A percentile compares a stretch with the other conserved stretches of the same genome.
These are phyloP conservation scores for Aspergillus neoniger DNA, from an alignment of 2,329 filamentous ascomycete species.

Conservation along the genomic window DNA sequence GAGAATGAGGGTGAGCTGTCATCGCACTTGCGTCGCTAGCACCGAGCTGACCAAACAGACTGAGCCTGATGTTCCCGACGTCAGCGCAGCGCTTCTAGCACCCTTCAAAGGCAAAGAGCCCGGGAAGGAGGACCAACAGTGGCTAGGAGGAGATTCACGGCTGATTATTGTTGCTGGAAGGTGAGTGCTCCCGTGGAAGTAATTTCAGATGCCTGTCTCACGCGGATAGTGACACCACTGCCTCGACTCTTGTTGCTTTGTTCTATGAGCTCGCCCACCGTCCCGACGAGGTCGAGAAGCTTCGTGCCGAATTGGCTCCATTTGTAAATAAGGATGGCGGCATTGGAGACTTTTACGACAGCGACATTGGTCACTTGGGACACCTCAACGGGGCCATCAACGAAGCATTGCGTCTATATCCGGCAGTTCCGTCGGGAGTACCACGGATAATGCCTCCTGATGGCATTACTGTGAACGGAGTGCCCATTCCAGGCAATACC, in stretches of 20 bases:
- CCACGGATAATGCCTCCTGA: constrained; percentile 18
- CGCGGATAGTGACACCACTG: constrained; percentile 43
- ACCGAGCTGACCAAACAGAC: constrained; percentile 2
- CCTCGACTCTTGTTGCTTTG: constrained; percentile 42
- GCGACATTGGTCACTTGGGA: constrained; percentile 10
- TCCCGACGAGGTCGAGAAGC: constrained; percentile 28
- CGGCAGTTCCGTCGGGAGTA: constrained; percentile 13
- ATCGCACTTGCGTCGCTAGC: background rate
- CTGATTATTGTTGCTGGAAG: constrained; percentile 34
- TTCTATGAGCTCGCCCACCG: constrained; percentile 44
- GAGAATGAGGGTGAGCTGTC: constrained; percentile 6
- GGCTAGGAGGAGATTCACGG: constrained; percentile 31
- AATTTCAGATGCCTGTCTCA: background rate
- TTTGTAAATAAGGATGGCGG: background rate
- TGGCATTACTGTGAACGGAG: constrained; percentile 22
- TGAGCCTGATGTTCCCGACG: constrained; percentile 24
- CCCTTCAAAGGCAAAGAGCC: constrained; percentile 21
- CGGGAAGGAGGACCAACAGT: constrained; percentile 22
- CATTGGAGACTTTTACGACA: constrained; percentile 1
- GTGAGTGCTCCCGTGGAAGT: background rate
- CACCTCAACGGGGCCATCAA: constrained; percentile 22
- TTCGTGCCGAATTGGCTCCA: constrained; percentile 38
- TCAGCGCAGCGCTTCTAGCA: constrained; percentile 29
- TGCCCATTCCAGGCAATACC: constrained; percentile 21
- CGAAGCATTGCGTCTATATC: constrained; percentile 17